Evolutionary conservation across 2,329 filamentous ascomycete genomes (phyloP).

Genomic region (Teratosphaeria epicoccoides): DNA sequence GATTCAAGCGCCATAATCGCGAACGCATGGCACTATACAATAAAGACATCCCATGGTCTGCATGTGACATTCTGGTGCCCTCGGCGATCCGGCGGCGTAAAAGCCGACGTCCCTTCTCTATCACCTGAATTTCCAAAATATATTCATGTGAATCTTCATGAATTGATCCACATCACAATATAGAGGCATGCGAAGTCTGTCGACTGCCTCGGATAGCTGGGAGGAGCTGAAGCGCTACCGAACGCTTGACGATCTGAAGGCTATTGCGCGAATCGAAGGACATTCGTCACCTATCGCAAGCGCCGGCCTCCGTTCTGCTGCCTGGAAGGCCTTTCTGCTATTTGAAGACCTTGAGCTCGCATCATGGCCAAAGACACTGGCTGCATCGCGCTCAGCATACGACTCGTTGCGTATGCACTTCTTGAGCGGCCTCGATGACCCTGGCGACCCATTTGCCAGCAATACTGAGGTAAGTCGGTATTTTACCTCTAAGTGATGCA

Average conservation of each 20-base stretch:
- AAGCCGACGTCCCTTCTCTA: too few species aligned
- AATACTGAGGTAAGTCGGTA: constrained; percentile 45
- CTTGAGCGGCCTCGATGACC: constrained; percentile 71
- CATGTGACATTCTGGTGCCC: too few species aligned
- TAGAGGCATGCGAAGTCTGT: constrained; percentile 24
- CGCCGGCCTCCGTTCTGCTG: constrained; percentile 66
- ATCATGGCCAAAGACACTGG: constrained; percentile 58
- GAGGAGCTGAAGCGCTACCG: constrained; percentile 19
- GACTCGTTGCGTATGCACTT: constrained; percentile 60
- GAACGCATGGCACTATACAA: too few species aligned
- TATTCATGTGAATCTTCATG: too few species aligned
- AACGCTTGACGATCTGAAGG: constrained; percentile 21
- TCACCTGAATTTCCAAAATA: too few species aligned
- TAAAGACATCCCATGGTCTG: too few species aligned
- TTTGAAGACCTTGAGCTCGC: constrained; percentile 56
- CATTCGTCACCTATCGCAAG: constrained; percentile 11
- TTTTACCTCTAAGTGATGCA: not conserved
- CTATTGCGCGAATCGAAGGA: constrained; percentile 19
- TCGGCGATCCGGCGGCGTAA: too few species aligned
- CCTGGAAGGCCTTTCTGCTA: constrained; percentile 86
- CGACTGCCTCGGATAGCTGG: constrained; percentile 23
- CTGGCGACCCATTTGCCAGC: constrained; percentile 47
- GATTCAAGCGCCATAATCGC: too few species aligned
- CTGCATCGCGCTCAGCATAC: constrained; percentile 65
- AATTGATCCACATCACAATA: too few species aligned